These are phyloP conservation scores for Lichtheimia hyalospora DNA, from an alignment of 371 early-diverging fungal genomes.

Conservation along the genomic window DNA sequence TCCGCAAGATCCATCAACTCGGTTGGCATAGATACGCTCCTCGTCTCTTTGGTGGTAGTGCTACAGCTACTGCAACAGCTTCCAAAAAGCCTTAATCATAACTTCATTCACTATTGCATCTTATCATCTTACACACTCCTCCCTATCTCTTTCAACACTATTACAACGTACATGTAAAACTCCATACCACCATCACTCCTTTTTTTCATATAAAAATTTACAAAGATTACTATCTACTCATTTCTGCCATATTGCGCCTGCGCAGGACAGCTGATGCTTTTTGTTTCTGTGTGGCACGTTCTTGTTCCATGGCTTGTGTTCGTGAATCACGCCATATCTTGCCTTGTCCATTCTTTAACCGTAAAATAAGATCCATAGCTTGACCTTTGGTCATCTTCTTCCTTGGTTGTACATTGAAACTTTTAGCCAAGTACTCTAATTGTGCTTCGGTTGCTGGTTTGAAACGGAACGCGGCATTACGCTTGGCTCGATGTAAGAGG, in stretches of 20 bases:
- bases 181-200: background rate
- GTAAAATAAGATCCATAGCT: conserved; percentile 57
- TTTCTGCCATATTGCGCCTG: no score
- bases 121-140: background rate
- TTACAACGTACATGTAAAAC: background rate
- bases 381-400: conserved; percentile 51
- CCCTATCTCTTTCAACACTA: background rate
- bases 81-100: background rate
- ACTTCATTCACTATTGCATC: background rate
- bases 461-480: conserved; percentile 56
- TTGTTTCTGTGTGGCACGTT: no score
- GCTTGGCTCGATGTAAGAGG: conserved; percentile 36
- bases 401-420: conserved; percentile 19
- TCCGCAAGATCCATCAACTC: conserved; percentile 38
- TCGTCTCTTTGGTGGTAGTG: conserved; percentile 22
- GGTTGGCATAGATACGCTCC: conserved; percentile 44
- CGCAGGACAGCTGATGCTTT: no score
- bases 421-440: conserved; percentile 28
- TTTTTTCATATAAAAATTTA: background rate
- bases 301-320: no score
- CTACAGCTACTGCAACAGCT: background rate
- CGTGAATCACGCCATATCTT: no score
- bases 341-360: conserved; percentile 1
- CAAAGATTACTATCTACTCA: no score
- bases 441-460: conserved; percentile 56